Conservation (phyloP, 73 alveolate species). For the Tetrahymena borealis region DNA sequence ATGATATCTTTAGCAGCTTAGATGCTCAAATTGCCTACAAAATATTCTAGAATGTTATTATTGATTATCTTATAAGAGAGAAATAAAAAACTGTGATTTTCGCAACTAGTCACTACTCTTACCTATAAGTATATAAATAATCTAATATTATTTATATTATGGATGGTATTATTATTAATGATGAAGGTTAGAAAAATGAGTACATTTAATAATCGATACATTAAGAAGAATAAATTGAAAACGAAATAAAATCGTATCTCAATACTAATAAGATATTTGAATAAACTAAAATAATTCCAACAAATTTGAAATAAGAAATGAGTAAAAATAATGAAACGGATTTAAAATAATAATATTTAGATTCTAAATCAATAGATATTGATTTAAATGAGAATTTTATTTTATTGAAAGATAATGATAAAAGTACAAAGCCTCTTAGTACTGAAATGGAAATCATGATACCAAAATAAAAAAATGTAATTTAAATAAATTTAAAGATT, state of each 20-base stretch:
- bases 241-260: background rate
- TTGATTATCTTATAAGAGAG: slow-evolving; percentile 48
- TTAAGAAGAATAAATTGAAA: slow-evolving; percentile 11
- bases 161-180: slow-evolving; percentile 15
- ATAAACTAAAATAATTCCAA: no score
- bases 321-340: no score
- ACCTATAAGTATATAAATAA: background rate
- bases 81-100: slow-evolving; percentile 50
- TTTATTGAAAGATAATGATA: no score
- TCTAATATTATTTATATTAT: slow-evolving; percentile 17
- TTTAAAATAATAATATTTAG: no score
- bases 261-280: background rate
- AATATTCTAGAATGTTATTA: slow-evolving; percentile 59
- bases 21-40: slow-evolving; percentile 67
- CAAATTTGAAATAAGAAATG: no score
- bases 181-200: slow-evolving; percentile 61
- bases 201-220: slow-evolving; percentile 7
- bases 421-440: no score
- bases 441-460: no score
- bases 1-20: slow-evolving; percentile 77
- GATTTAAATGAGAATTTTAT: no score
- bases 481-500: no score
- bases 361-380: no score
- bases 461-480: no score
- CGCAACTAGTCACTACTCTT: slow-evolving; percentile 52